Percentiles rank a stretch among this genome's conserved stretches.
These are phyloP conservation scores for Rhododendron williamsianum DNA, from an alignment of 148 eudicot species.

Conservation along the genomic window DNA sequence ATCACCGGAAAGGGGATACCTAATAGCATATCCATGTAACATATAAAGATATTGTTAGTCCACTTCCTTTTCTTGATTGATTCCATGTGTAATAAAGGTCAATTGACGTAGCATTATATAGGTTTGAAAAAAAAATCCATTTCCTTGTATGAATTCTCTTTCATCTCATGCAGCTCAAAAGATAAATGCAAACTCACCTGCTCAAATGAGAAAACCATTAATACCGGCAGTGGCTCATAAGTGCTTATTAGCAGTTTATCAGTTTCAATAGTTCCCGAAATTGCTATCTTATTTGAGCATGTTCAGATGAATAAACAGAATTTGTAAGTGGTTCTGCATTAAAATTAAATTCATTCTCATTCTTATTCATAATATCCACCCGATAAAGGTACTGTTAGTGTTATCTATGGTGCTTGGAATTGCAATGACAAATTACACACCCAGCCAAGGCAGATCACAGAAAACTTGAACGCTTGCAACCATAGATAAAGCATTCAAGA, in stretches of 20 bases:
- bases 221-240: background rate
- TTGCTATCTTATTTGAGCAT: background rate
- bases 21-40: conserved; percentile 14
- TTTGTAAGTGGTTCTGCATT: background rate
- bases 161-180: background rate
- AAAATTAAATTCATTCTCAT: background rate
- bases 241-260: background rate
- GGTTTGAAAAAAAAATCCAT: background rate
- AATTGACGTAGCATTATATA: background rate
- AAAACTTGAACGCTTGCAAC: background rate
- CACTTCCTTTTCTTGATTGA: background rate
- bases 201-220: background rate
- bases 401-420: background rate
- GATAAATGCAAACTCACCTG: background rate
- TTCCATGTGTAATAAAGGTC: background rate
- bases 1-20: conserved; percentile 21
- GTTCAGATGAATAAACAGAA: background rate
- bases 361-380: background rate
- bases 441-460: background rate
- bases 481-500: background rate
- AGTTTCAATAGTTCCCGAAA: background rate
- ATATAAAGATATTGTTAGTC: background rate
- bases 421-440: background rate
- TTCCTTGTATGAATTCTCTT: conserved; percentile 2
- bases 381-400: background rate